These are phyloP conservation scores for Solanum dulcamara DNA, from an alignment of 257 asterid genomes.

Conservation along the genomic window DNA sequence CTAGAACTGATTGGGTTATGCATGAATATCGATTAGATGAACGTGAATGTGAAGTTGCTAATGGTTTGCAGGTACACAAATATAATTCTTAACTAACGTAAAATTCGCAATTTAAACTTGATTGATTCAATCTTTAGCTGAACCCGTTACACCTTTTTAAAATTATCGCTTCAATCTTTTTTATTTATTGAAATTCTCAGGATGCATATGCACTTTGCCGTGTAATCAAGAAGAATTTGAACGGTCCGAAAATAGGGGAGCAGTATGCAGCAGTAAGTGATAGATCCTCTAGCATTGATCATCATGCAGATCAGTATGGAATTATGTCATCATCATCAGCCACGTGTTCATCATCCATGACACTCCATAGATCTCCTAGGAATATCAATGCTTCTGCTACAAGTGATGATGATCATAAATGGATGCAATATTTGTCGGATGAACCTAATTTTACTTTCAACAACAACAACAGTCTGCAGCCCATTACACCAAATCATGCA, in stretches of 20 bases:
- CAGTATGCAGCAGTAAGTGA: conserved; percentile 29
- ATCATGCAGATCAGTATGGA: too few species aligned
- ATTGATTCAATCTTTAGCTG: too few species aligned
- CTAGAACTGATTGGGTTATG: conserved; percentile 96
- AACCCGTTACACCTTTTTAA: too few species aligned
- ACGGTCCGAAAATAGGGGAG: conserved; percentile 31
- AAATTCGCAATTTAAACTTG: too few species aligned
- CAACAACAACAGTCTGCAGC: conserved; percentile 10
- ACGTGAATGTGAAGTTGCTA: conserved; percentile 58
- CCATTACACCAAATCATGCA: conserved; percentile 24
- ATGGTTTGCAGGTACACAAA: conserved; percentile 60
- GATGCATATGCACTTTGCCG: conserved; percentile 96
- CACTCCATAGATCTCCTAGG: conserved; percentile 13
- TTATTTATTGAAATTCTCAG: too few species aligned
- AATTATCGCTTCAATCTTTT: too few species aligned
- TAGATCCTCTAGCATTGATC: conserved; percentile 46
- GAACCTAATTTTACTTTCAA: conserved; percentile 52
- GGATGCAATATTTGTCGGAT: conserved; percentile 76
- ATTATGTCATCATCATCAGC: neutral
- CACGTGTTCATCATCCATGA: conserved; percentile 24
- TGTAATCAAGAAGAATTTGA: conserved; percentile 73
- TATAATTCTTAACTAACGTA: too few species aligned
- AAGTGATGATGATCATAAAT: conserved; percentile 42
- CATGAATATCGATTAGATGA: conserved; percentile 94
- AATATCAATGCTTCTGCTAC: neutral